Base-by-base conservation (phyloP, 1,139 yeast species). In the Wickerhamiella infanticola region DNA sequence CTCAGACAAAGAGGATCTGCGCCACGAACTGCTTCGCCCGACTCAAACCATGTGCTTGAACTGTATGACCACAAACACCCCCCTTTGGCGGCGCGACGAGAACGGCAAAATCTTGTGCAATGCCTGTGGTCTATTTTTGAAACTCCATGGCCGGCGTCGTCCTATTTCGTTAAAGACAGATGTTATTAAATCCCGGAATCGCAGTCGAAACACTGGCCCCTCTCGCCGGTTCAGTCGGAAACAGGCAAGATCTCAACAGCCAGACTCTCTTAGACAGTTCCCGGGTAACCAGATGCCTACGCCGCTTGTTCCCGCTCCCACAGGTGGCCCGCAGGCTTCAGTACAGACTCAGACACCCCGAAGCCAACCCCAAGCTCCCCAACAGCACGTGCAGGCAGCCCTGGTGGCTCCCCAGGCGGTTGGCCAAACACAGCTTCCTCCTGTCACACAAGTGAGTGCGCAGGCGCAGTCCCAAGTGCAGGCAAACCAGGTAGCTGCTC, bases 71-170 rank as follows among this genome's bases (percentile, higher is more conserved):
- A 83, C 85, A 48, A 86, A 90, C 1, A 86, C 96, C 1, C 96
- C 96, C 1, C 67, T 86, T 26, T 86, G 96, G 96, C 73, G 96
- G 61, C 70, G 96, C 55, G 95, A 86, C 62, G 95, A 85, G 60
- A 76, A 82, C 25, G 96, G 96, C 11, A 93, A 85, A 55, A 94
- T 86, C 24, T 69, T 86, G 48, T 86, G 96, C 63, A 86, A 86
- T 64, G 96, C 96, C 2, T 86, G 96, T 66, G 96, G 96, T 0
- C 68, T 86, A 46, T 86, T 86, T 58, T 66, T 86, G 51, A 86
- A 86, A 64, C 72, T 86, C 42, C 96, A 86, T 59, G 95, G 95
- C 24, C 75, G 94, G 48, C 84, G 94, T 42, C 72, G 96, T 56
- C 96, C 96, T 7, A 85, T 85, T 48, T 79, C 93, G 38, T 68